Base-by-base conservation (phyloP, 2,329 filamentous ascomycete genomes). In the Ceratocystiopsis brevicomis region DNA sequence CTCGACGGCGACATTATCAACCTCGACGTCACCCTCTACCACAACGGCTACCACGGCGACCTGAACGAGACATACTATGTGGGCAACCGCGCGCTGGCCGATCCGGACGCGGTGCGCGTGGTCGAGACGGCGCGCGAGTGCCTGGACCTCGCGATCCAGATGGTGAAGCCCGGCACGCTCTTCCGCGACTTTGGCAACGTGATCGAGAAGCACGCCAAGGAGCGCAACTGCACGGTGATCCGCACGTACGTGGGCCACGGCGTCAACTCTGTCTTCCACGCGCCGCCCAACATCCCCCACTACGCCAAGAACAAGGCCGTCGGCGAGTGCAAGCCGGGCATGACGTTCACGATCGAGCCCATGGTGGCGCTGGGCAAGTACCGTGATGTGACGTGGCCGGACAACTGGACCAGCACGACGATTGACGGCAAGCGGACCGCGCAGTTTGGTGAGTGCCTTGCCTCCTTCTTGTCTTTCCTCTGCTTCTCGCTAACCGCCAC, bases 51-150 rank as follows among this genome's bases (percentile, higher is more conserved):
- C 65, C 90, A 98, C 58, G 86, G 85, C 44, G 90, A 98, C 59
- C 67, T 98, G 44, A 98, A 98, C 65, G 90, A 98, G 66, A 98
- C 90, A 13, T 98, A 96, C 65, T 98, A 98, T 59, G 82, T 98
- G 40, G 90, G 90, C 45, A 81, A 92, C 53, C 85, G 81, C 56
- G 83, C 90, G 37, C 73, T 75, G 54, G 76, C 81, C 10, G 79
- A 96, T 54, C 76, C 85, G 1, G 87, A 96, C 52, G 75, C 81
- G 4, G 85, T 96, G 30, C 77, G 87, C 32, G 84, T 98, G 0
- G 84, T 93, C 1, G 90, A 98, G 63, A 77, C 87, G 6, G 77
- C 90, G 16, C 74, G 90, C 53, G 82, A 94, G 60, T 94, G 82
- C 56, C 65, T 98, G 37, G 79, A 93, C n/a, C 76, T 85, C 60